Evolutionary conservation across 2,329 filamentous ascomycete species (phyloP).

Genomic region (Fusarium incarnatum): DNA sequence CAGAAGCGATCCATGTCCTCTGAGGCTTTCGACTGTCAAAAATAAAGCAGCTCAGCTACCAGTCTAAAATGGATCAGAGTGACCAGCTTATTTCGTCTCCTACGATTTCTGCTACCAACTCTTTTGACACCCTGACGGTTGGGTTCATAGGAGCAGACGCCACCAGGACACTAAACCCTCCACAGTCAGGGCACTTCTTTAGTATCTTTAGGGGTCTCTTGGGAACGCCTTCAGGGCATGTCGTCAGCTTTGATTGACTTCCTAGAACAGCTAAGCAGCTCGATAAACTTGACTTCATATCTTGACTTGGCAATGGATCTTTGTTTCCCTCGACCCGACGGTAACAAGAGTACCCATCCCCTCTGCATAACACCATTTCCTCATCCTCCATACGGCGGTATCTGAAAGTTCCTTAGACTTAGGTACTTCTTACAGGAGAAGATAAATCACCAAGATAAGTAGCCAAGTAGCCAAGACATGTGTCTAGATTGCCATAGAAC

Average conservation of each 20-base stretch:
- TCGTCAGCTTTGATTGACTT: not conserved
- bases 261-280: not conserved
- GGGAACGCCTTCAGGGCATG: slow-evolving; percentile 5
- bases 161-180: slow-evolving; percentile 13
- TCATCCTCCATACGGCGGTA: not conserved
- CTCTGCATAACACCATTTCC: not conserved
- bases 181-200: slow-evolving; percentile 13
- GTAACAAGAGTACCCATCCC: not conserved
- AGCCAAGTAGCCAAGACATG: not conserved
- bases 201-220: slow-evolving; percentile 21
- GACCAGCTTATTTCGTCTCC: no score
- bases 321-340: slow-evolving; percentile 6
- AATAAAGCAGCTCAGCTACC: no score
- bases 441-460: not conserved
- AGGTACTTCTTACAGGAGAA: slow-evolving; percentile 2
- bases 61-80: no score
- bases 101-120: no score
- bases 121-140: no score
- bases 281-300: not conserved
- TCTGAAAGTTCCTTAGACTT: not conserved
- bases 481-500: slow-evolving; percentile 6
- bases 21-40: no score
- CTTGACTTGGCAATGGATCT: not conserved
- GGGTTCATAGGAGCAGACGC: slow-evolving; percentile 19
- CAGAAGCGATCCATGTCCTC: no score